Evolutionary conservation across 495 filamentous ascomycete genomes (phyloP).

Genomic region (Penicillium cosmopolitanum): DNA sequence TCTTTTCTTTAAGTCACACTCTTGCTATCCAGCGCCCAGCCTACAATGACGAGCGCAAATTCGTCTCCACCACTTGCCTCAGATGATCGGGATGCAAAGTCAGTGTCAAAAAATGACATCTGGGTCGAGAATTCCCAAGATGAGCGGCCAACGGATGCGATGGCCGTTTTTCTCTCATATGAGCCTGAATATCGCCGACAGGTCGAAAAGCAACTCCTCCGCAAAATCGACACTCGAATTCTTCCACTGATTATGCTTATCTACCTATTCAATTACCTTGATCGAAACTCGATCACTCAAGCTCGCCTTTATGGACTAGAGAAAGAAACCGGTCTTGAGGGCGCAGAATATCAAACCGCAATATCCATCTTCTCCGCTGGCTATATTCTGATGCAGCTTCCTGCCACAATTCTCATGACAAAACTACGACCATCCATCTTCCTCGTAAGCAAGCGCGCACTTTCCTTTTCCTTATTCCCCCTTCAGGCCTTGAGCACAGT

Average conservation of each 20-base stretch:
- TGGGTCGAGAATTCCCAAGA: slow-evolving; percentile 20
- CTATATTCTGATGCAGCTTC: slow-evolving; percentile 44
- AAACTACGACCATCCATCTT: slow-evolving; percentile 60
- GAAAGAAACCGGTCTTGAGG: slow-evolving; percentile 45
- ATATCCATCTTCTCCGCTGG: slow-evolving; percentile 67
- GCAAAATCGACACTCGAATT: slow-evolving; percentile 60
- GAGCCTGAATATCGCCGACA: slow-evolving; percentile 16
- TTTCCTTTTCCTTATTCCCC: not conserved
- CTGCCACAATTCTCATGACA: slow-evolving; percentile 39
- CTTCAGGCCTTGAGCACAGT: too few species aligned
- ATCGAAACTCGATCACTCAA: slow-evolving; percentile 58
- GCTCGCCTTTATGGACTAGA: slow-evolving; percentile 51
- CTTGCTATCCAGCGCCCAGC: too few species aligned
- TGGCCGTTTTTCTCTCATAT: slow-evolving; percentile 22
- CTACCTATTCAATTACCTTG: slow-evolving; percentile 78
- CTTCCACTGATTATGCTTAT: slow-evolving; percentile 63
- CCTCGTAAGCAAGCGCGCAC: slow-evolving; percentile 36
- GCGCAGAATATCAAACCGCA: slow-evolving; percentile 55
- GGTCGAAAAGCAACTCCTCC: slow-evolving; percentile 33
- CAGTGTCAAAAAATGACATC: not conserved
- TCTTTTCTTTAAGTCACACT: not conserved
- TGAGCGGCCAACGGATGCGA: slow-evolving; percentile 6
- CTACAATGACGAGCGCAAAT: too few species aligned
- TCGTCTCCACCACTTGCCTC: not conserved
- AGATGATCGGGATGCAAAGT: not conserved